These are phyloP conservation scores for Coemansia sp. DNA, from an alignment of 192 early-diverging fungal genomes.

Conservation along the genomic window DNA sequence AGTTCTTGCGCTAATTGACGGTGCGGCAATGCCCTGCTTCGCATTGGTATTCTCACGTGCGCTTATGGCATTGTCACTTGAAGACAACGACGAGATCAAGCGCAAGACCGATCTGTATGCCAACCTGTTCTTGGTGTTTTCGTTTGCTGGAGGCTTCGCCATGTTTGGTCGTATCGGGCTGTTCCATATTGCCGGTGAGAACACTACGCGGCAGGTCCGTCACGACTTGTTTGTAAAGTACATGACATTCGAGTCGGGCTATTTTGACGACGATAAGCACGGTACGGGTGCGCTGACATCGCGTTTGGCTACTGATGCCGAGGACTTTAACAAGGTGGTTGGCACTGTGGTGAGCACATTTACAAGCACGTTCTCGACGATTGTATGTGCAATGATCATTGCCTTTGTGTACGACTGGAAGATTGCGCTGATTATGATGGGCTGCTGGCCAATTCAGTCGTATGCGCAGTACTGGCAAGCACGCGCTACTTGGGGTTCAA, in stretches of 20 bases:
- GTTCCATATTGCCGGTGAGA: slow-evolving; percentile 64
- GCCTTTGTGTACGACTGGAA: slow-evolving; percentile 62
- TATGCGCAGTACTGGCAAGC: slow-evolving; percentile 66
- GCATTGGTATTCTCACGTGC: slow-evolving; percentile 61
- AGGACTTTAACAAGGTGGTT: slow-evolving; percentile 49
- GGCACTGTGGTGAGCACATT: slow-evolving; percentile 41
- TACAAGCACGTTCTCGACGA: slow-evolving; percentile 24
- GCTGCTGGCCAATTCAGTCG: slow-evolving; percentile 65
- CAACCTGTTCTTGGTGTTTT: slow-evolving; percentile 47
- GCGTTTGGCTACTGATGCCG: slow-evolving; percentile 69
- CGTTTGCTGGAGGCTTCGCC: slow-evolving; percentile 53
- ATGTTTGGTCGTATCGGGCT: slow-evolving; percentile 55
- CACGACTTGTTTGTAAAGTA: slow-evolving; percentile 62
- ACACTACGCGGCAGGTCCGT: slow-evolving; percentile 62
- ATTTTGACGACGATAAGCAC: slow-evolving; percentile 70
- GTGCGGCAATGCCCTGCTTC: slow-evolving; percentile 77
- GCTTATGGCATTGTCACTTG: slow-evolving; percentile 24
- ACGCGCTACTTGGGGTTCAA: slow-evolving; percentile 47
- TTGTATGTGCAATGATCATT: slow-evolving; percentile 38
- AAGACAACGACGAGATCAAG: slow-evolving; percentile 27
- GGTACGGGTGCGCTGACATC: slow-evolving; percentile 69
- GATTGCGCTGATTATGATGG: slow-evolving; percentile 63
- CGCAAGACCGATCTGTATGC: slow-evolving; percentile 38
- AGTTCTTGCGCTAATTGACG: slow-evolving; percentile 53
- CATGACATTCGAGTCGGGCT: slow-evolving; percentile 69